Percentiles rank a stretch among this genome's conserved stretches.
Conservation (phyloP, 441 rosid species). For the Manihot esculenta region DNA sequence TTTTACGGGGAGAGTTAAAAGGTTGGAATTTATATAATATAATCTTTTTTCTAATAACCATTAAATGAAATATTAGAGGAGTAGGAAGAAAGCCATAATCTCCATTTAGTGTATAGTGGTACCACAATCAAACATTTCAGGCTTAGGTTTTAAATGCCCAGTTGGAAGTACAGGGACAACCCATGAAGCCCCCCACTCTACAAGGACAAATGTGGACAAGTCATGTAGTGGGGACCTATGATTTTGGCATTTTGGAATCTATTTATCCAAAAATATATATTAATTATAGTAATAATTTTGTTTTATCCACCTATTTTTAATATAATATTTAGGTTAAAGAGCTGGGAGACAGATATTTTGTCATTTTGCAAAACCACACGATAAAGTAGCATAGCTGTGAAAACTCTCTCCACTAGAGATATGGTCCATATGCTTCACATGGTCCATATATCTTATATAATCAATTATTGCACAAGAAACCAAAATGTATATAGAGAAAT, state of each 20-base stretch:
- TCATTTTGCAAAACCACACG: too few species aligned
- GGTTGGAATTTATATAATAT: too few species aligned
- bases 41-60: too few species aligned
- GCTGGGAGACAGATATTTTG: too few species aligned
- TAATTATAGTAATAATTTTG: too few species aligned
- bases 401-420: too few species aligned
- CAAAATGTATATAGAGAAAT: too few species aligned
- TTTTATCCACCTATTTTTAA: too few species aligned
- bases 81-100: constrained; percentile 12
- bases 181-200: constrained; percentile 23
- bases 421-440: constrained; percentile 18
- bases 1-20: too few species aligned
- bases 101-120: constrained; percentile 25
- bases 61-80: too few species aligned
- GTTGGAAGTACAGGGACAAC: constrained; percentile 36
- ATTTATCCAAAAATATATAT: not conserved
- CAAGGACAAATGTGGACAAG: constrained; percentile 21
- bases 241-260: constrained; percentile 2
- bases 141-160: constrained; percentile 13
- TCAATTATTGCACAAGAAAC: not conserved
- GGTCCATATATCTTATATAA: not conserved
- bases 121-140: constrained; percentile 19
- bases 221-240: constrained; percentile 33
- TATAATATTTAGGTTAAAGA: too few species aligned
- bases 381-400: too few species aligned